Evolutionary conservation across 164 flowering plant species (phyloP), one percentile per base, ranked within the genome.

Genomic region (Litsea cubeba): DNA sequence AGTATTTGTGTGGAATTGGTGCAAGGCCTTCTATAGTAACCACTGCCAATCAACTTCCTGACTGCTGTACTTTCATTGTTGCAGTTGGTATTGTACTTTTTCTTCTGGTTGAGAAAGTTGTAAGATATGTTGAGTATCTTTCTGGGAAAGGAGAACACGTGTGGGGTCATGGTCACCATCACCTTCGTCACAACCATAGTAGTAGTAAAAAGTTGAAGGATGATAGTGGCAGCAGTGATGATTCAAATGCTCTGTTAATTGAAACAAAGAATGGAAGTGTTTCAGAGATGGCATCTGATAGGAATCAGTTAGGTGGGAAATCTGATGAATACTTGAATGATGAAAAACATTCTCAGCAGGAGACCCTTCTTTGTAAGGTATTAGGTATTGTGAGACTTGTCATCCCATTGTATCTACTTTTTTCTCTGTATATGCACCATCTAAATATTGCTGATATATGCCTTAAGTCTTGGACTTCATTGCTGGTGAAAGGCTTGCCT

Each of bases 31-130:
- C n/a, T n/a, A n/a, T n/a, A n/a, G 28, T 26, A 26, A 26, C 28
- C 28, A 12, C 8, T 75, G 12, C 32, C 1, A 3, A 24, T 67
- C 40, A 72, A 28, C 49, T 11, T 71, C 50, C 71, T 72, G 60
- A 74, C 82, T 67, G 30, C 75, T 79, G 73, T 85, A 76, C 82
- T 26, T 26, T 2, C 28, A 26, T 26, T 26, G 28, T 26, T 26
- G 28, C 92, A 95, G 99, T 82, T 88, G 99, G 99, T 78, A 91
- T 95, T 81, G 88, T 93, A 72, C 80, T 90, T 50, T 95, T 93
- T 86, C 90, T 95, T 73, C 82, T 92, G 65, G 97, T 95, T 70
- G 99, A 95, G 86, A 95, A 92, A 84, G 12, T 90, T 77, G 97
- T 95, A 76, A 89, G 98, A 81, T 95, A 90, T 78, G 97, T 92